Evolutionary conservation across 768 basidiomycete genomes (phyloP).

Genomic region (Mycena latifolia): DNA sequence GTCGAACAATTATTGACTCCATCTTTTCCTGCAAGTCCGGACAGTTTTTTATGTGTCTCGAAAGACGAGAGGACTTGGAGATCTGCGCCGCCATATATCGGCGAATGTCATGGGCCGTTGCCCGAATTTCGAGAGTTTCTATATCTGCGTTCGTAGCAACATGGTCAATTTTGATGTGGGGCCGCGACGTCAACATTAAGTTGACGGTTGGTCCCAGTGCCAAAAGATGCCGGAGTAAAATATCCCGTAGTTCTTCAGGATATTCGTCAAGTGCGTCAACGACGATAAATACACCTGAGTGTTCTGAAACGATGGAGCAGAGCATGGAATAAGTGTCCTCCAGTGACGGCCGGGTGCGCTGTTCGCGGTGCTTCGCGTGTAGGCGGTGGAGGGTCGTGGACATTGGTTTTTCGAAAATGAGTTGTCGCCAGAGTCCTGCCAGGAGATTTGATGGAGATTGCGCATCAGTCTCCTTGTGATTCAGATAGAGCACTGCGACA

Average conservation of each 20-base stretch:
- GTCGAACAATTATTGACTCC: not conserved
- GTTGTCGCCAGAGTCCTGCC: constrained; percentile 6
- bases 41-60: not conserved
- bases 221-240: not conserved
- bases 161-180: too few species aligned
- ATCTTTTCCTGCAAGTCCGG: not conserved
- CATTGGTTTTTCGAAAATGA: not conserved
- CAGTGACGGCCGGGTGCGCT: not conserved
- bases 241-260: not conserved
- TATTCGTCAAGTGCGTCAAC: constrained; percentile 27
- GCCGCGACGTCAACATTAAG: constrained; percentile 17
- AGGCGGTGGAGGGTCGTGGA: not conserved
- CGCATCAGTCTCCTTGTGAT: constrained; percentile 14
- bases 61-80: constrained; percentile 1
- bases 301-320: not conserved
- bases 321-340: constrained; percentile 3
- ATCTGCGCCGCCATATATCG: constrained; percentile 3
- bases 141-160: not conserved
- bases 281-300: not conserved
- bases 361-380: constrained; percentile 4
- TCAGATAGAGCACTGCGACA: constrained; percentile 13
- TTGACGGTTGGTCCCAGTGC: not conserved
- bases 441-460: constrained; percentile 2
- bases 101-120: constrained; percentile 6
- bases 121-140: not conserved